These are phyloP conservation scores for Mycena metata DNA, from an alignment of 768 basidiomycete genomes.

Conservation along the genomic window DNA sequence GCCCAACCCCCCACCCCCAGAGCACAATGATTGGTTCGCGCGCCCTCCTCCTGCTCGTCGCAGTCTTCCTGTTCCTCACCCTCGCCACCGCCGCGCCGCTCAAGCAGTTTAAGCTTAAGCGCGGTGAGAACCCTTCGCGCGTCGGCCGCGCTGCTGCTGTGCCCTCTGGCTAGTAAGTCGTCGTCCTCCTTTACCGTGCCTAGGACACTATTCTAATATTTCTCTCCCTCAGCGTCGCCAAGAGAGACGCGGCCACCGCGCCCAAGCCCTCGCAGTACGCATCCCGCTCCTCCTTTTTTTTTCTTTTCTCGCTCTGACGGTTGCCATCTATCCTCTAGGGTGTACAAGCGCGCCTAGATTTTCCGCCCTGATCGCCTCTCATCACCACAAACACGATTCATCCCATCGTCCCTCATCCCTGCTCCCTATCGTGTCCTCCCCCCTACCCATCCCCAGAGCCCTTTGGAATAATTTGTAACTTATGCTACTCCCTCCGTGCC, in stretches of 20 bases:
- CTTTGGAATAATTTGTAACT: too few relatives aligned
- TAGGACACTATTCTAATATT: conserved; percentile 7
- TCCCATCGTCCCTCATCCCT: background rate
- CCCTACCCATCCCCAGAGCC: too few relatives aligned
- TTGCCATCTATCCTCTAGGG: conserved; percentile 1
- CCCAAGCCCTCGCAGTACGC: conserved; percentile 39
- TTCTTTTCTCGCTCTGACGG: background rate
- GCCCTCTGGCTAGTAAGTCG: conserved; percentile 34
- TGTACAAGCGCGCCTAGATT: conserved; percentile 24
- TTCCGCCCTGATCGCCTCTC: background rate
- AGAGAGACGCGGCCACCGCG: conserved; percentile 31
- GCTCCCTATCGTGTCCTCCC: background rate
- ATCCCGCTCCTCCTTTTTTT: background rate
- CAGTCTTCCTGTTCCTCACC: conserved; percentile 42
- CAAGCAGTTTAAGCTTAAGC: conserved; percentile 46
- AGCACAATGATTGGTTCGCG: conserved; percentile 31
- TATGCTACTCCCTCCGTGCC: too few relatives aligned
- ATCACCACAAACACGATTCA: background rate
- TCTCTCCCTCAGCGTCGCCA: conserved; percentile 6
- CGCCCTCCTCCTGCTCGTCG: conserved; percentile 39
- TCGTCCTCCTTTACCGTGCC: background rate
- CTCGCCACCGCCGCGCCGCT: conserved; percentile 41
- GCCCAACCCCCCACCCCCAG: background rate
- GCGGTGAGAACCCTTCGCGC: conserved; percentile 37
- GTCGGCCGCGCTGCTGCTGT: conserved; percentile 24